These are phyloP conservation scores for Candida mattraensis DNA, from an alignment of 805 yeast genomes.

Conservation along the genomic window DNA sequence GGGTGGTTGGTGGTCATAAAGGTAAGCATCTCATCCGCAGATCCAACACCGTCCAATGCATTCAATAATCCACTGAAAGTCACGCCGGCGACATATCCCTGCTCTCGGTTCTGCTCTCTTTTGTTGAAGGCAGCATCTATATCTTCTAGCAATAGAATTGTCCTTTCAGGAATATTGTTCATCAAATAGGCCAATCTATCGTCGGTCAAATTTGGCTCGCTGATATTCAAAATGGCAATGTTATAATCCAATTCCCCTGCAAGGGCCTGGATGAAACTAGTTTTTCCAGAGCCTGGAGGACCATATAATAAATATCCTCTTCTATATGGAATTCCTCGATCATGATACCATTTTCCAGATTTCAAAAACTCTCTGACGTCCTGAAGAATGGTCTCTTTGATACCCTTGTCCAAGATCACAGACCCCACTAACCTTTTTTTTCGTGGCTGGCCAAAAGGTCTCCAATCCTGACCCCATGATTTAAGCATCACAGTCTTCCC, in stretches of 20 bases:
- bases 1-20: slow-evolving; percentile 99
- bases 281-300: slow-evolving; percentile 97
- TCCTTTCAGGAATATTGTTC: slow-evolving; percentile 93
- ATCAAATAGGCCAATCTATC: slow-evolving; percentile 91
- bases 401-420: slow-evolving; percentile 78
- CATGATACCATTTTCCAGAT: slow-evolving; percentile 89
- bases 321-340: slow-evolving; percentile 96
- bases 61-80: slow-evolving; percentile 93
- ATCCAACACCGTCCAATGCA: slow-evolving; percentile 95
- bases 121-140: slow-evolving; percentile 93
- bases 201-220: slow-evolving; percentile 90
- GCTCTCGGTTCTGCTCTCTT: slow-evolving; percentile 72
- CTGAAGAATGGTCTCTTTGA: slow-evolving; percentile 59
- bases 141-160: slow-evolving; percentile 83
- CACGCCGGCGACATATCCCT: slow-evolving; percentile 83
- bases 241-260: slow-evolving; percentile 97
- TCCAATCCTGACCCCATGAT: slow-evolving; percentile 98
- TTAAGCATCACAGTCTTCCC: slow-evolving; percentile 94
- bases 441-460: slow-evolving; percentile 95
- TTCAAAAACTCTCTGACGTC: slow-evolving; percentile 81
- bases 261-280: slow-evolving; percentile 91
- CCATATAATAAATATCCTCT: slow-evolving; percentile 93
- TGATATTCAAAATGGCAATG: slow-evolving; percentile 86
- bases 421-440: slow-evolving; percentile 81
- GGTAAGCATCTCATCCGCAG: slow-evolving; percentile 93